Evolutionary conservation across 1,139 yeast species (phyloP), one percentile per base, ranked within the genome.

Genomic region (Yamadazyma pseudoaaseri): DNA sequence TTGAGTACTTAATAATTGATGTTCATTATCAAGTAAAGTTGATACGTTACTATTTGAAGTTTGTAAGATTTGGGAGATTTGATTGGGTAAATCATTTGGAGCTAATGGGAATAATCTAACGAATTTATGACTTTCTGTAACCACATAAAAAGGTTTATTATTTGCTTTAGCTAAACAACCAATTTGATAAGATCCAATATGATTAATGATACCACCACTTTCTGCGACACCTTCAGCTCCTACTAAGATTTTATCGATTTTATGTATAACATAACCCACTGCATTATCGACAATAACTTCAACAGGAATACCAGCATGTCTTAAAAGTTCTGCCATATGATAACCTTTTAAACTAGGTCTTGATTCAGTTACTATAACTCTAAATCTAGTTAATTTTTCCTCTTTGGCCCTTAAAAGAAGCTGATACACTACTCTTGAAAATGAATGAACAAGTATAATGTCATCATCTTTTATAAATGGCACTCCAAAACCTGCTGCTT

Each of bases 191-290:
- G 96, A 81, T 3, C 99, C 99, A 44, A 94, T 85, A 53, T 90
- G 94, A 59, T 92, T 92, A 48, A 92, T 90, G 34, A 94, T 89
- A 24, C 99, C 99, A 37, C 99, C 99, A 57, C 95, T 84, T 66
- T 92, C 99, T 3, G 96, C 96, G 4, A 92, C 98, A 44, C 99
- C 99, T 61, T 92, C 98, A 1, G 98, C 98, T 37, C 99, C 99
- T 43, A 92, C 94, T 45, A 94, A 76, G 6, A 94, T 85, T 61
- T 92, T 90, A 62, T 90, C 96, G 10, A 90, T 90, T 56, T 84
- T 84, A 57, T 87, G 94, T 43, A 94, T 82, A 20, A 89, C 90
- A 48, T 82, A 87, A 0, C 97, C 97, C 10, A 92, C 97, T 5
- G 95, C 96, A 39, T 89, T 81, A 56, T 94, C 99, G 14, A 89